Evolutionary conservation across 192 early-diverging fungal genomes (phyloP), one percentile per base, ranked within the genome.

Genomic region (Rhizophagus clarus): DNA sequence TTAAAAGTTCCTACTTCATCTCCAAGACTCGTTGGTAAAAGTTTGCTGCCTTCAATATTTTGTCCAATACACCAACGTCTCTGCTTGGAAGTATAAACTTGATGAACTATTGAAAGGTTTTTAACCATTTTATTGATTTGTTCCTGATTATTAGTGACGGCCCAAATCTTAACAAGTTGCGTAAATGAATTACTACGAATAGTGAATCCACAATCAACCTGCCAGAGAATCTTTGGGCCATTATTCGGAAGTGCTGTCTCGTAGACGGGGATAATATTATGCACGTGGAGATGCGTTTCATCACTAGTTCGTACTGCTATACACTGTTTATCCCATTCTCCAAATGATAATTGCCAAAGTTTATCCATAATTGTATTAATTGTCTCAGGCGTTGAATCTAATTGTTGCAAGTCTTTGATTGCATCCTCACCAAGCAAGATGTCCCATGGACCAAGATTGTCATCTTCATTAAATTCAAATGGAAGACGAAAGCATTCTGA

Each of bases 91-190:
- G 15, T 76, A 40, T 40, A 40, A 6, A 40, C 37, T 40, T 40
- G 37, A 40, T 76, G 61, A 63, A 64, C 60, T 20, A 76, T 76
- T 37, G 14, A 14, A 26, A 76, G 56, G 2, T 76, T 63, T 76
- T 76, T 51, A 42, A 64, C 64, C 37, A 63, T 63, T 17, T 11
- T 34, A 24, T 62, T 8, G 14, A 76, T 47, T 51, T 64, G 75
- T 40, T 61, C 61, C 24, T 76, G 61, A 29, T 26, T 63, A 15
- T 22, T 22, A 45, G 75, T 76, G 0, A 76, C 32, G 26, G 75
- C 61, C 75, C 75, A 76, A 63, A 76, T 63, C 34, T 76, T 76
- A 11, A 76, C 75, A 22, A 63, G 60, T 14, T 76, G 75, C 10
- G 24, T 34, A 15, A 42, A 14, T 26, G 37, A 42, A 42, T n/a